These are phyloP conservation scores for Sphagnurus paluster DNA, from an alignment of 1,284 basidiomycete genomes.

Conservation along the genomic window DNA sequence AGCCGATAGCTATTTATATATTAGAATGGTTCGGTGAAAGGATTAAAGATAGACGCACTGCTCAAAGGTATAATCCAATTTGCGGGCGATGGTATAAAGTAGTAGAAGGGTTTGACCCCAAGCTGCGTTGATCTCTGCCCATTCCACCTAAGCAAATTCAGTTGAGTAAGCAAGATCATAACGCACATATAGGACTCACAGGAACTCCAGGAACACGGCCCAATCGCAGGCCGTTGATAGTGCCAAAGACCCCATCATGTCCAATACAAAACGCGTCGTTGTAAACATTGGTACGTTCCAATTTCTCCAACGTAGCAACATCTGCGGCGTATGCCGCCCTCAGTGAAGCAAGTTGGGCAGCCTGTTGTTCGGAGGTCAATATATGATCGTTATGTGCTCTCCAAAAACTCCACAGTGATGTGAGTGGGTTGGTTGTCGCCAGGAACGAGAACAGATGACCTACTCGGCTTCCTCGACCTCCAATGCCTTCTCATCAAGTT, in stretches of 20 bases:
- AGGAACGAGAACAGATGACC: constrained; percentile 30
- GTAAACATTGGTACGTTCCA: constrained; percentile 96
- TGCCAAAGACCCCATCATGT: constrained; percentile 91
- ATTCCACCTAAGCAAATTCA: constrained; percentile 71
- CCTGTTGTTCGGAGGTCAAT: constrained; percentile 63
- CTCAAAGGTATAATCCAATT: constrained; percentile 86
- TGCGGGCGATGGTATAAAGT: constrained; percentile 87
- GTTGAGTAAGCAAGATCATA: constrained; percentile 4
- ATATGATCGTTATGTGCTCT: constrained; percentile 72
- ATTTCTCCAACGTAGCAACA: constrained; percentile 74
- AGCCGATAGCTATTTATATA: constrained; percentile 69
- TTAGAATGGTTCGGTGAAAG: constrained; percentile 14
- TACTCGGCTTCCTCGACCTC: constrained; percentile 81
- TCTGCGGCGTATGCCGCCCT: constrained; percentile 77
- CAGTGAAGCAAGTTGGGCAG: constrained; percentile 68
- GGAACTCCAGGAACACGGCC: constrained; percentile 82
- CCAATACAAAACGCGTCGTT: constrained; percentile 99
- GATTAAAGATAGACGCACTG: constrained; percentile 49
- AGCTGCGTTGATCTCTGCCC: constrained; percentile 98
- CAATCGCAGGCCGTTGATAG: constrained; percentile 93
- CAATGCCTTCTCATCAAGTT: constrained; percentile 73
- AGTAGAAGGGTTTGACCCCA: constrained; percentile 97
- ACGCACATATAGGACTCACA: constrained; percentile 44
- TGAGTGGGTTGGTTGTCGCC: neutral
- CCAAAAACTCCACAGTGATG: constrained; percentile 72